Base-by-base conservation (phyloP, 192 early-diverging fungal species). In the Physocladia obscura region DNA sequence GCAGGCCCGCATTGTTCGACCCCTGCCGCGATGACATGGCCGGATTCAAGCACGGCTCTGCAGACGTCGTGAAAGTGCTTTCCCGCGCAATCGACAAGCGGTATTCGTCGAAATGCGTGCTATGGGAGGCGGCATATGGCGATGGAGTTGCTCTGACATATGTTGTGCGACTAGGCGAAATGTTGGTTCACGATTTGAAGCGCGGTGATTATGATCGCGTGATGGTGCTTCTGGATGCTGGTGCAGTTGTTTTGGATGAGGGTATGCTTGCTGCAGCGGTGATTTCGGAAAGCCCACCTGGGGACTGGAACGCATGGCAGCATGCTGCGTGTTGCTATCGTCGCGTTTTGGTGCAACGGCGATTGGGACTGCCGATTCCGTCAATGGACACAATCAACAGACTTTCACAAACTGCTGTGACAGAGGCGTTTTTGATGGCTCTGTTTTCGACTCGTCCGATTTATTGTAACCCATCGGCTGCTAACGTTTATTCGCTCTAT, bases 301-400 rank as follows among this genome's bases (percentile, higher is more conserved):
- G 70, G 17, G 71, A 73, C 11, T 73, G 71, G 71, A 62, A 73
- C 21, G 71, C 64, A 29, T 73, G 71, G 71, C 61, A 61, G 17
- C 64, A 56, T 32, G 71, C 71, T 22, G 71, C 71, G 26, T n/a
- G 71, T 22, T 73, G 71, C 35, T 73, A 73, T 48, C 71, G 71
- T 8, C 49, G 71, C 2, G 57, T 73, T 15, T 44, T 73, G 26
- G 71, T 67, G 26, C 71, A 73, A 32, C 1, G 67, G 49, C 61
- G 71, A 5, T 55, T 73, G 1, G 49, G 71, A 1, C 35, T 73
- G 6, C 71, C 71, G 38, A 56, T 73, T 47, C 71, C 71, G 6
- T 67, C 52, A 5, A n/a, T 30, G 17, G 21, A 54, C 8, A 27
- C 62, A 3, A 17, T 73, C 5, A 13, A 17, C 3, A 37, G 8